Base-by-base conservation (phyloP, 345 rosid genomes). In the Camelina sativa region DNA sequence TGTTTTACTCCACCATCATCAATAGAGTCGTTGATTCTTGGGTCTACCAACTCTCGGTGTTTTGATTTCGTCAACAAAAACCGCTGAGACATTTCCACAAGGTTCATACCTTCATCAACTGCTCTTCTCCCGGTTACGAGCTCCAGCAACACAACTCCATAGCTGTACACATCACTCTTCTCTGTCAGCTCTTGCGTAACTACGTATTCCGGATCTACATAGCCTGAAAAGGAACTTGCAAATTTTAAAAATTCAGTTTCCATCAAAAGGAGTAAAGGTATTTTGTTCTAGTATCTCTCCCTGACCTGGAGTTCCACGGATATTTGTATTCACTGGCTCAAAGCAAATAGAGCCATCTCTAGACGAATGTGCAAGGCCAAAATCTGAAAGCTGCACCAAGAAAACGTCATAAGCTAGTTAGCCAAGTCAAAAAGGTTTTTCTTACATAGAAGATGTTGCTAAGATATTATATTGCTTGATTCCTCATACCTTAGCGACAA, bases 251-350 rank as follows among this genome's bases (percentile, higher is more conserved):
- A 13, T n/a, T 58, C 37, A 38, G 68, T 20, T 41, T 40, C 47
- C 38, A 51, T 61, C 63, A 40, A 55, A 37, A 30, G 64, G 1
- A 67, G 74, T 32, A 30, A 7, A 7, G 40, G 48, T 57, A 34
- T 57, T 47, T 35, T 47, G 28, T 46, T 76, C 68, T 5, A 32
- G 19, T 78, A n/a, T 54, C 72, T 44, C 13, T 75, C 73, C 32
- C 83, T 71, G 32, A 91, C 97, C 98, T 85, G 98, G 98, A 81
- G 98, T 94, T 74, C 98, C 97, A 20, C 89, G 82, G 56, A 94
- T 83, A 80, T 90, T 85, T 1, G 93, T 91, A 71, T 88, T 88
- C 69, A 91, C 90, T 8, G 93, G 97, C 79, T 91, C 98, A 57
- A 91, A 94, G 83, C 81, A 81, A 71, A 94, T 78, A 67, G 97